phyloP scores from a whole-genome alignment of 2,329 filamentous ascomycete species.

The Pseudogymnoascus sp. region DNA sequence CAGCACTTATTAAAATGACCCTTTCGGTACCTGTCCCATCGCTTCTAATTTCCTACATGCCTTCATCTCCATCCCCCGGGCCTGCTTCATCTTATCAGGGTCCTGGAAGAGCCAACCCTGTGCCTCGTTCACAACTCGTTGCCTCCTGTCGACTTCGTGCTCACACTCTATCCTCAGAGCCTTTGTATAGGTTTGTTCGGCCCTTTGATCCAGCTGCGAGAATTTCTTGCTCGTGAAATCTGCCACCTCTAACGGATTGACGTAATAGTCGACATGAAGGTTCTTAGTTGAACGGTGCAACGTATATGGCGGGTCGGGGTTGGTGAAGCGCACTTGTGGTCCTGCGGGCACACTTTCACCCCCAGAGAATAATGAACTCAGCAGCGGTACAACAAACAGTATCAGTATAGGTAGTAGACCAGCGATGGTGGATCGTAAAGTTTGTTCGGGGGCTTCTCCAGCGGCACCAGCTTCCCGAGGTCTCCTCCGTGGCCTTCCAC shows the following conservation, averaged over 20 bases:
- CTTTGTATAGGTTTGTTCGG: constrained; percentile 65
- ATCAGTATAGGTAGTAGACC: constrained; percentile 82
- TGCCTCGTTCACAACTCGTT: constrained; percentile 54
- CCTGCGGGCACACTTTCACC: constrained; percentile 44
- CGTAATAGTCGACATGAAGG: constrained; percentile 72
- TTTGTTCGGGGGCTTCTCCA: constrained; percentile 40
- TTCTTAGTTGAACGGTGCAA: constrained; percentile 62
- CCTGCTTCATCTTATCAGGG: constrained; percentile 44
- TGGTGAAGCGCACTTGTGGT: constrained; percentile 71
- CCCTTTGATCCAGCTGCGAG: constrained; percentile 64
- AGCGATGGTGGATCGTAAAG: constrained; percentile 47
- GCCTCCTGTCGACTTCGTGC: constrained; percentile 51
- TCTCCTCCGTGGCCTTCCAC: constrained; percentile 64
- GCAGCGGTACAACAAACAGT: constrained; percentile 75
- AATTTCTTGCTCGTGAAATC: constrained; percentile 64
- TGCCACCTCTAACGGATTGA: constrained; percentile 70
- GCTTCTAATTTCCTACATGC: constrained; percentile 49
- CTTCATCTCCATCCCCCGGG: constrained; percentile 48
- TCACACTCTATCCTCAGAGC: constrained; percentile 66
- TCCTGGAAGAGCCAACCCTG: constrained; percentile 65
- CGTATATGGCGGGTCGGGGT: constrained; percentile 62
- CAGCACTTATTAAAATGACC: constrained; percentile 14
- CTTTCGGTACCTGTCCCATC: constrained; percentile 29
- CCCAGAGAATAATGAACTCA: constrained; percentile 69
- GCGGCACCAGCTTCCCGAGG: constrained; percentile 56